Percentiles rank a stretch among this genome's conserved stretches.
These are phyloP conservation scores for Neonectria neomacrospora DNA, from an alignment of 2,329 filamentous ascomycete species.

Conservation along the genomic window DNA sequence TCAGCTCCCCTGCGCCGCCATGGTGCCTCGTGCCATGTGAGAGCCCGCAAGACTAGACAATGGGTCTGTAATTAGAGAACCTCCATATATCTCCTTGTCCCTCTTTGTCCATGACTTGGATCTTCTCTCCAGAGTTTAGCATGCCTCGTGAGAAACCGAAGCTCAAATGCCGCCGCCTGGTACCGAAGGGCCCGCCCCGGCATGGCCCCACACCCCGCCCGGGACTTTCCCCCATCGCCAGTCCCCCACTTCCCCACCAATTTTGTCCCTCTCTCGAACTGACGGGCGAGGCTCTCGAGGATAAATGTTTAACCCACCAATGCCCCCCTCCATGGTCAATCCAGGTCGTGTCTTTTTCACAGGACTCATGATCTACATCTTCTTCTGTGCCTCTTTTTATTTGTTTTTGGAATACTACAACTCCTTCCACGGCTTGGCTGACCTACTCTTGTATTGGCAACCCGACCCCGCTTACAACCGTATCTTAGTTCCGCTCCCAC, in stretches of 20 bases:
- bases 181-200: slow-evolving; percentile 30
- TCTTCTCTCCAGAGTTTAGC: neutral
- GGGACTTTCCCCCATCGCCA: neutral
- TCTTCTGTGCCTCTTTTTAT: neutral
- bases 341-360: slow-evolving; percentile 15
- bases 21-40: neutral
- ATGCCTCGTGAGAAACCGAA: no score
- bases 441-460: neutral
- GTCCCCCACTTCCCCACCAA: slow-evolving; percentile 22
- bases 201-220: neutral
- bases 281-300: slow-evolving; percentile 22
- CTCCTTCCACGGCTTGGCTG: neutral
- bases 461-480: slow-evolving; percentile 9
- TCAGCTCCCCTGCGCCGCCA: neutral
- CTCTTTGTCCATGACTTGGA: no score
- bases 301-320: slow-evolving; percentile 44
- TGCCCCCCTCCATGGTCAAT: slow-evolving; percentile 29
- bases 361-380: neutral
- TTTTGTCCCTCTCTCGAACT: neutral
- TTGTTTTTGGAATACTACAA: neutral
- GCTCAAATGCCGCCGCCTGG: slow-evolving; percentile 36
- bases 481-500: slow-evolving; percentile 11
- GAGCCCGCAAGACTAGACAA: no score
- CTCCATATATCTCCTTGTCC: no score
- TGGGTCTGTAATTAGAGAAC: no score